phyloP scores from a whole-genome alignment of 257 asterid species.

The Lithospermum erythrorhizon region DNA sequence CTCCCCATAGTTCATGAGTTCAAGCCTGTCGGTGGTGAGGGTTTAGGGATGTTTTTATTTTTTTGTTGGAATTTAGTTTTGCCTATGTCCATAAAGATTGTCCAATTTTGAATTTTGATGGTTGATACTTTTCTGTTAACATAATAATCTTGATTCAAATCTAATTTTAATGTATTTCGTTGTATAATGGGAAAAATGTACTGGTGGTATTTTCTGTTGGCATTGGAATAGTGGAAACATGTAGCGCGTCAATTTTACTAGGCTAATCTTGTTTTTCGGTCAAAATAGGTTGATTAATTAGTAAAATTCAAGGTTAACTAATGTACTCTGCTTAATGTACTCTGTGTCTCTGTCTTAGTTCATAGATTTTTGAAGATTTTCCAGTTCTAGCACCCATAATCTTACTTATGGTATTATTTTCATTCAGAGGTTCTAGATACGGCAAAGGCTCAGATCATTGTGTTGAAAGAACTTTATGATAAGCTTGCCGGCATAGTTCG shows the following conservation, averaged over 20 bases:
- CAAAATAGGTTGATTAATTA: not conserved
- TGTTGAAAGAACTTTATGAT: conserved; percentile 42
- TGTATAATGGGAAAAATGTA: no score
- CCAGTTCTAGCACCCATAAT: conserved; percentile 4
- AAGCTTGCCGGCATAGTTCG: conserved; percentile 56
- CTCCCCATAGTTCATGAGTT: no score
- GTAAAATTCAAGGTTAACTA: not conserved
- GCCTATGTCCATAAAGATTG: no score
- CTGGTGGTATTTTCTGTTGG: no score
- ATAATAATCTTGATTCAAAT: no score
- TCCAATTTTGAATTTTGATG: no score
- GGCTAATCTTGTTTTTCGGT: not conserved
- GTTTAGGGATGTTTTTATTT: no score
- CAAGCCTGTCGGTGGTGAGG: no score
- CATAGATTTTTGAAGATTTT: conserved; percentile 4
- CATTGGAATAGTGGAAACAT: no score
- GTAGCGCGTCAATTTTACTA: not conserved
- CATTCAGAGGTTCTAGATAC: conserved; percentile 63
- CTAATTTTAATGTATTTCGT: no score
- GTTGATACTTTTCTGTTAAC: no score
- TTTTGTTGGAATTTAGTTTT: no score
- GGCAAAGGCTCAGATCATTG: conserved; percentile 52
- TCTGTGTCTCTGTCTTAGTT: not conserved
- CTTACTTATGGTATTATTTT: not conserved
- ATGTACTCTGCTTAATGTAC: not conserved